Evolutionary conservation across 805 yeast species (phyloP).

Genomic region (Candida nitratophila): DNA sequence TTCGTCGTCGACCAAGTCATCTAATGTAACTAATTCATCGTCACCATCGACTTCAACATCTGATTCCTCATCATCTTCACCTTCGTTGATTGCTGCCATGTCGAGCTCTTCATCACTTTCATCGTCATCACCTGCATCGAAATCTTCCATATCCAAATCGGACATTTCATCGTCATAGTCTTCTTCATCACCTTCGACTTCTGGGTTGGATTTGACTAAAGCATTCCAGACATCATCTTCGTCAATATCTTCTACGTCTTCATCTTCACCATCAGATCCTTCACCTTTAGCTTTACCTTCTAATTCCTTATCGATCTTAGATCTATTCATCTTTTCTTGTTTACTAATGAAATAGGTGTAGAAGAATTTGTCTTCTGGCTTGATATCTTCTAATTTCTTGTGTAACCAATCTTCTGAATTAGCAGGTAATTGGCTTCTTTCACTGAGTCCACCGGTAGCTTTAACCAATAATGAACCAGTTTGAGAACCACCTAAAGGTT

Average conservation of each 20-base stretch:
- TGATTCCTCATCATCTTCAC: slow-evolving; percentile 24
- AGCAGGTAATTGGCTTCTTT: slow-evolving; percentile 51
- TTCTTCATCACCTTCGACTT: slow-evolving; percentile 44
- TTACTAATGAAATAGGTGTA: slow-evolving; percentile 73
- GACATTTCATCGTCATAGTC: slow-evolving; percentile 28
- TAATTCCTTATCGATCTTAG: slow-evolving; percentile 36
- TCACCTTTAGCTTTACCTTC: slow-evolving; percentile 38
- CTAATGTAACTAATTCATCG: slow-evolving; percentile 25
- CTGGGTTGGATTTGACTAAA: slow-evolving; percentile 49
- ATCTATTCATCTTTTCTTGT: slow-evolving; percentile 33
- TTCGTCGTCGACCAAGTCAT: slow-evolving; percentile 19
- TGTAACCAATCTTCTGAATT: slow-evolving; percentile 81
- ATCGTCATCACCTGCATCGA: slow-evolving; percentile 24
- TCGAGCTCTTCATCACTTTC: slow-evolving; percentile 19
- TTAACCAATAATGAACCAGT: slow-evolving; percentile 63
- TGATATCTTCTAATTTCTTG: slow-evolving; percentile 54
- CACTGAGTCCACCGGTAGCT: slow-evolving; percentile 36
- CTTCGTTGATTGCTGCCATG: slow-evolving; percentile 20
- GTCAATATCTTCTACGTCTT: slow-evolving; percentile 37
- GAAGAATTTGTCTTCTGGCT: slow-evolving; percentile 85
- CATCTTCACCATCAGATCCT: slow-evolving; percentile 25
- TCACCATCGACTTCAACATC: slow-evolving; percentile 32
- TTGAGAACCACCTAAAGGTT: slow-evolving; percentile 85
- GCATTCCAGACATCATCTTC: slow-evolving; percentile 58
- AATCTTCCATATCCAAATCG: slow-evolving; percentile 32